These are phyloP conservation scores for Ceriops decandra DNA, from an alignment of 345 rosid genomes.

Conservation along the genomic window DNA sequence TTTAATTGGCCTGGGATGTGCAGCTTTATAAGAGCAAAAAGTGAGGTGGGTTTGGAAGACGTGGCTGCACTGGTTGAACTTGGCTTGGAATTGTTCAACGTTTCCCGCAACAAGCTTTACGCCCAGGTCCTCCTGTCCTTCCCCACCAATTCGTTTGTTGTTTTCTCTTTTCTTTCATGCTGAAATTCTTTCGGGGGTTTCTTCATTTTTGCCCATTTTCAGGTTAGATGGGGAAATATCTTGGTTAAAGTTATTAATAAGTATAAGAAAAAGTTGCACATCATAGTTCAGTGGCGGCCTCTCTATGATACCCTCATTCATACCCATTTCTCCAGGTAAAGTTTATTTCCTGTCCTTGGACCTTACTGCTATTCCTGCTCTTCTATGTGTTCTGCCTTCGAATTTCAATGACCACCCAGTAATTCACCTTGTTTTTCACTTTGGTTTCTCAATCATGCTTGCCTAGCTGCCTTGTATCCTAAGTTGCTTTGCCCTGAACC, in stretches of 20 bases:
- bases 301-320: conserved; percentile 78
- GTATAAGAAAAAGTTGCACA: conserved; percentile 65
- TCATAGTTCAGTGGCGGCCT: conserved; percentile 86
- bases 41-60: conserved; percentile 74
- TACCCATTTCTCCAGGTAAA: conserved; percentile 83
- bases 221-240: conserved; percentile 97
- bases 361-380: not conserved
- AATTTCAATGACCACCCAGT: not conserved
- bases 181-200: too few relatives aligned
- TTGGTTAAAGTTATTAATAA: conserved; percentile 74
- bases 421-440: too few relatives aligned
- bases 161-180: too few relatives aligned
- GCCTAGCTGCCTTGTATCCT: too few relatives aligned
- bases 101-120: conserved; percentile 68
- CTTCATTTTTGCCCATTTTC: too few relatives aligned
- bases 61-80: conserved; percentile 57
- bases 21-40: conserved; percentile 89
- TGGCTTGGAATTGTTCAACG: conserved; percentile 70
- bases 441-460: too few relatives aligned
- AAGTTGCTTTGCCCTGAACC: too few relatives aligned
- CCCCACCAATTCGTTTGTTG: not conserved
- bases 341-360: not conserved
- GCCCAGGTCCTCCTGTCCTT: conserved; percentile 54
- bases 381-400: not conserved
- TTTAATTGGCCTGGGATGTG: conserved; percentile 15